phyloP scores from a whole-genome alignment of 1,284 basidiomycete genomes.

The Rhodotorula sp. region DNA sequence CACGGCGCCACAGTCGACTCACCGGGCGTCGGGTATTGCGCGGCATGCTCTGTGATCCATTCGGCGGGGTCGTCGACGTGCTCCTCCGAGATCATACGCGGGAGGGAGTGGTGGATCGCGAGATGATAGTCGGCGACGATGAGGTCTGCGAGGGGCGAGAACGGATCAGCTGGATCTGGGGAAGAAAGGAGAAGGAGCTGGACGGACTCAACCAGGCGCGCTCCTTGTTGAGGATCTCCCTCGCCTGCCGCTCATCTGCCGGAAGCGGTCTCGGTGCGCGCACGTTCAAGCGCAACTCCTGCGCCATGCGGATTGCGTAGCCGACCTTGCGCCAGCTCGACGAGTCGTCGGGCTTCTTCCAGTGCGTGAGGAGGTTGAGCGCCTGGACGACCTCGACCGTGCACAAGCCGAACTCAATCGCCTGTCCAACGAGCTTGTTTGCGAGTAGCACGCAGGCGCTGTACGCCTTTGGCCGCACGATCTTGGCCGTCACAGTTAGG shows the following conservation, averaged over 20 bases:
- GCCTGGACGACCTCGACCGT: slow-evolving; percentile 10
- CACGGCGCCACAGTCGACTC: not conserved
- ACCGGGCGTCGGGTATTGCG: not conserved
- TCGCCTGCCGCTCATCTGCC: slow-evolving; percentile 35
- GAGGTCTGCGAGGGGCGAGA: not conserved
- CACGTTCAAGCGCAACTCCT: slow-evolving; percentile 44
- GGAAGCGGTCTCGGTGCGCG: slow-evolving; percentile 36
- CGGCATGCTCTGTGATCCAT: slow-evolving; percentile 3
- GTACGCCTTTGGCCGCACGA: slow-evolving; percentile 33
- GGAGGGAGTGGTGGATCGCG: slow-evolving; percentile 5
- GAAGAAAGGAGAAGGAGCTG: not conserved
- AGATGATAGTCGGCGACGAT: slow-evolving; percentile 14
- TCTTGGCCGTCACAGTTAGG: slow-evolving; percentile 33
- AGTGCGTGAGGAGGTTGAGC: slow-evolving; percentile 2
- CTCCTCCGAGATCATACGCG: slow-evolving; percentile 15
- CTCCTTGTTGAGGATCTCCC: slow-evolving; percentile 26
- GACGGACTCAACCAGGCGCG: not conserved
- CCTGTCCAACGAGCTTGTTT: slow-evolving; percentile 33
- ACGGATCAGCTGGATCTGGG: not conserved
- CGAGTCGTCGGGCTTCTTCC: slow-evolving; percentile 23
- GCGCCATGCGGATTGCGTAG: slow-evolving; percentile 44
- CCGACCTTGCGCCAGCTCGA: slow-evolving; percentile 24
- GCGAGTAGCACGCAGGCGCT: slow-evolving; percentile 15
- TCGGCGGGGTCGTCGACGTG: slow-evolving; percentile 3
- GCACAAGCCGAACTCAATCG: slow-evolving; percentile 20